phyloP scores from a whole-genome alignment of 2,329 filamentous ascomycete species.

The Chrysoporthe cubensis region DNA sequence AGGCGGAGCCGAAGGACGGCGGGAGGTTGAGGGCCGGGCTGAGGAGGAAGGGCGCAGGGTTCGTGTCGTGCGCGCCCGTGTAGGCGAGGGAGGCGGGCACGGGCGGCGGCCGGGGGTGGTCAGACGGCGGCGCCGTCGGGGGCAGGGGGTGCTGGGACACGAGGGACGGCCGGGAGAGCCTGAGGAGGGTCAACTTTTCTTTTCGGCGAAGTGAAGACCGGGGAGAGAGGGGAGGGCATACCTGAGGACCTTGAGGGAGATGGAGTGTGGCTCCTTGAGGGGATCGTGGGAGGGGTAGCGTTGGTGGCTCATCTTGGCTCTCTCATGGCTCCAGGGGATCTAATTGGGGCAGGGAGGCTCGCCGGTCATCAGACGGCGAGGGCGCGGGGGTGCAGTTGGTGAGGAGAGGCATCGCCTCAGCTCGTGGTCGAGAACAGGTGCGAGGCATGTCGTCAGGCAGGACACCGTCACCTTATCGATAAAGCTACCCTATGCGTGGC shows the following conservation, averaged over 20 bases:
- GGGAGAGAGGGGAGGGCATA: slow-evolving; percentile 39
- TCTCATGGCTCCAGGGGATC: neutral
- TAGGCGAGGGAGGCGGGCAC: slow-evolving; percentile 13
- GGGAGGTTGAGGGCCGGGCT: slow-evolving; percentile 78
- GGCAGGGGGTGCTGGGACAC: slow-evolving; percentile 70
- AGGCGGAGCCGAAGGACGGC: slow-evolving; percentile 88
- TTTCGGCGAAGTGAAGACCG: neutral
- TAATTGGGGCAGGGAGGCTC: neutral
- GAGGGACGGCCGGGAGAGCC: slow-evolving; percentile 80
- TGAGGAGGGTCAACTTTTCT: slow-evolving; percentile 41
- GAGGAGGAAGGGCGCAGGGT: slow-evolving; percentile 60
- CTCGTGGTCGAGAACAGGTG: neutral
- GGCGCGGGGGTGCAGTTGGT: too few relatives aligned
- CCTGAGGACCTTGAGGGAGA: slow-evolving; percentile 78
- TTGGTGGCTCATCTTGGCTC: slow-evolving; percentile 58
- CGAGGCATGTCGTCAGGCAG: slow-evolving; percentile 1
- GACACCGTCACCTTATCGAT: slow-evolving; percentile 2
- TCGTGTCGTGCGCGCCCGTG: slow-evolving; percentile 46
- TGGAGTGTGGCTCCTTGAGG: slow-evolving; percentile 75
- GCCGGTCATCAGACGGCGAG: too few relatives aligned
- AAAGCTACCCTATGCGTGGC: neutral
- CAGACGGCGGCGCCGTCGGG: slow-evolving; percentile 42
- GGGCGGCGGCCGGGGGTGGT: neutral
- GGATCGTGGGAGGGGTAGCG: slow-evolving; percentile 60
- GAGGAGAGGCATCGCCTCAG: neutral